Evolutionary conservation across 2,329 filamentous ascomycete species (phyloP), one percentile per base, ranked within the genome.

Genomic region (Verticillium nonalfalfae): DNA sequence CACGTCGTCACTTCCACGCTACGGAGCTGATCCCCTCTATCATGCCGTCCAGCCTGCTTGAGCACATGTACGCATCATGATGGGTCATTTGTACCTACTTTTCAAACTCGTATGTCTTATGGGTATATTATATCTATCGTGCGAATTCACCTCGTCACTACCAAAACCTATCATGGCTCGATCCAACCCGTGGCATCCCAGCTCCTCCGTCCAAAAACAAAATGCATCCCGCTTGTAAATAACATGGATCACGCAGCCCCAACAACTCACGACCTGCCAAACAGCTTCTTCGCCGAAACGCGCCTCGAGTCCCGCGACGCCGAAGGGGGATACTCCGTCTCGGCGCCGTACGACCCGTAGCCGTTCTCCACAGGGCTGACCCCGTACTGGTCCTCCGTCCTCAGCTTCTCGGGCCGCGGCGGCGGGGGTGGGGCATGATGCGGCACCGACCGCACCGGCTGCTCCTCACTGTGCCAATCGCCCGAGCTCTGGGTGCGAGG

Each of bases 371-470:
- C 61, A 21, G 62, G 59, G 7, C 61, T 60, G 6, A 63, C 61
- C 21, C 38, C 38, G 38, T 61, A 61, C 13, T 54, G 56, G 2
- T 70, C 67, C n/a, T 68, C 66, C 0, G 66, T 36, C 35, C 69
- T 67, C 31, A 74, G 66, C 68, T 74, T 74, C 40, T 73, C 72
- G 1, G 73, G 73, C 2, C 73, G 67, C 1, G 71, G 71, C 1
- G 72, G 73, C 6, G 72, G 71, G 26, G 71, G 72, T 7, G 71
- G 71, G 2, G 68, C 66, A 39, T 66, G 63, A 9, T 63, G 62
- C 1, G 66, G 65, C 1, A 69, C 52, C 3, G 65, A 60, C 4
- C 66, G 63, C 34, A 67, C 65, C 54, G 65, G 67, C 14, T 68
- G 66, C 13, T 68, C 66, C 11, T 65, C 62, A 61, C 62, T 45